Conservation (phyloP, 176 grass and related monocot species). For the Luzula sylvatica region DNA sequence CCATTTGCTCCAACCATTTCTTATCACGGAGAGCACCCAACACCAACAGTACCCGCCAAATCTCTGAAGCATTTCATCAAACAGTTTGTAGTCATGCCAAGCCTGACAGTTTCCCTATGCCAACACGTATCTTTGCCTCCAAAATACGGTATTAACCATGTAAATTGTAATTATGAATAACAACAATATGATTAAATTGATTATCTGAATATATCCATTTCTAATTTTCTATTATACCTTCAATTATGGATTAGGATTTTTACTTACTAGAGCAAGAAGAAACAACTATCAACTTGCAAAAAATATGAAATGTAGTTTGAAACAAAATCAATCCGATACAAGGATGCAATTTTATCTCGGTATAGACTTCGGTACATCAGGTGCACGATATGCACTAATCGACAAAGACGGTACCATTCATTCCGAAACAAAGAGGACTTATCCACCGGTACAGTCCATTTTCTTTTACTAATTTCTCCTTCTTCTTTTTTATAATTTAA, state of each 20-base stretch:
- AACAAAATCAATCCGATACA: neutral
- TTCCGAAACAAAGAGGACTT: conserved; percentile 50
- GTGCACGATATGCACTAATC: conserved; percentile 66
- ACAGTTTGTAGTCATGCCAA: conserved; percentile 7
- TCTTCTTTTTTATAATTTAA: neutral
- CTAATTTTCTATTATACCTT: neutral
- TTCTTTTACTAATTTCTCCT: neutral
- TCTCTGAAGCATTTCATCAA: conserved; percentile 1
- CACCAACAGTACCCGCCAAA: neutral
- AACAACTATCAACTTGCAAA: conserved; percentile 1
- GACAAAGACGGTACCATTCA: conserved; percentile 39
- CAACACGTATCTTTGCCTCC: neutral
- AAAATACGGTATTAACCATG: neutral
- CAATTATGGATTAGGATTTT: neutral
- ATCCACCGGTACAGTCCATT: conserved; percentile 34
- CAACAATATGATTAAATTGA: neutral
- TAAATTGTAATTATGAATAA: no score
- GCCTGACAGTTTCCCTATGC: neutral
- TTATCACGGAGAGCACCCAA: neutral
- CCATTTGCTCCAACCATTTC: conserved; percentile 12
- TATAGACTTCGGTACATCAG: conserved; percentile 79
- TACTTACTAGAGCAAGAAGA: conserved; percentile 4
- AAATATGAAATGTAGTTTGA: conserved; percentile 13
- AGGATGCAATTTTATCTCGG: conserved; percentile 40
- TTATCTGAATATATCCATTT: neutral